Base-by-base conservation (phyloP, 345 rosid species). In the Diplotaxis tenuifolia region DNA sequence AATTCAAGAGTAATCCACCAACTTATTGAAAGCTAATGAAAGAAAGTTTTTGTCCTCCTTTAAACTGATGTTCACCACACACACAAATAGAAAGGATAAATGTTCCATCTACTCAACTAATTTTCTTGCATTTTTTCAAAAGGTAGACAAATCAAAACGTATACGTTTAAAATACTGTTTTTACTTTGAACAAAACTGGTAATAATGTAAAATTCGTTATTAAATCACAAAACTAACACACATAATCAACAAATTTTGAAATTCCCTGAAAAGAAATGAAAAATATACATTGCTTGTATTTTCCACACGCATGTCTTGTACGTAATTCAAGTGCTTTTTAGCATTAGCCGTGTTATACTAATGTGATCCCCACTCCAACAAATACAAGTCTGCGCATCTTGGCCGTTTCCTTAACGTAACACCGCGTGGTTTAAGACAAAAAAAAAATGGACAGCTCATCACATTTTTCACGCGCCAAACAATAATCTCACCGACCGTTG, bases 401-500 rank as follows among this genome's bases (percentile, higher is more conserved):
- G 42, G 42, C 47, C 52, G 62, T 67, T 68, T 75, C 57, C 40
- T 50, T 75, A 34, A 75, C 78, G 74, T 28, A 52, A 68, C n/a
- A n/a, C 74, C 79, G 79, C 79, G 79, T 68, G 20, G n/a, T n/a
- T n/a, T n/a, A n/a, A n/a, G n/a, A 12, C 2, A 4, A 3, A 10
- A 0, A 14, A 15, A 18, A 61, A 38, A 15, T 4, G 0, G 72
- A 67, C 73, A 60, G 68, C 78, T 60, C 68, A 75, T 61, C 64
- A 22, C 0, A 11, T 68, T 28, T 59, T 69, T 6, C 65, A 69
- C 79, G 75, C 79, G 70, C 75, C 21, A 11, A 21, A 25, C 40
- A 19, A 18, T 29, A 29, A 28, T 47, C 67, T 19, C 27, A 42
- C 79, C 45, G 70, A 75, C 79, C 79, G 79, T 75, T 75, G 20